A percentile compares a stretch with the other conserved stretches of the same genome.
These are phyloP conservation scores for Mycosphaerella sp. DNA, from an alignment of 2,329 filamentous ascomycete species.

Conservation along the genomic window DNA sequence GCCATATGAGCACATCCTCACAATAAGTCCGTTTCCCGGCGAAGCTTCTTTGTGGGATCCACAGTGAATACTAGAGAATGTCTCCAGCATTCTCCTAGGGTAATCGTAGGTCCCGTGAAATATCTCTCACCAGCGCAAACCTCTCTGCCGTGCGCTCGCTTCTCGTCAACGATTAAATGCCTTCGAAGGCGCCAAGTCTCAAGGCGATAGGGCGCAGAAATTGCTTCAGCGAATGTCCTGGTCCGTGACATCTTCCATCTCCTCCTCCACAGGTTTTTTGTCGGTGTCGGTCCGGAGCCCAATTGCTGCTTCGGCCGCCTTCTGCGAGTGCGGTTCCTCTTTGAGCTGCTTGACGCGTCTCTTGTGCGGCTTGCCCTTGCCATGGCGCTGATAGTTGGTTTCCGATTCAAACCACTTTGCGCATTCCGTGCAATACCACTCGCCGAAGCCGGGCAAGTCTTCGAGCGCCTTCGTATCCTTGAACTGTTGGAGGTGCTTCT, in stretches of 20 bases:
- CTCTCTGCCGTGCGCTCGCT: too few species aligned
- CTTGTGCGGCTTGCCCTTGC: slow-evolving; percentile 88
- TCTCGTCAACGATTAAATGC: too few species aligned
- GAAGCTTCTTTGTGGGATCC: too few species aligned
- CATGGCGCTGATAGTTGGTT: slow-evolving; percentile 66
- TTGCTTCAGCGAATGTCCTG: slow-evolving; percentile 18
- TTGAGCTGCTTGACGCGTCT: slow-evolving; percentile 77
- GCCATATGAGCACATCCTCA: too few species aligned
- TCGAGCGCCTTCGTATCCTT: slow-evolving; percentile 73
- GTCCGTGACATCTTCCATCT: slow-evolving; percentile 27
- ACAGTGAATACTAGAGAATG: too few species aligned
- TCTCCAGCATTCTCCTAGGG: too few species aligned
- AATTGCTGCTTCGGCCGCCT: slow-evolving; percentile 73
- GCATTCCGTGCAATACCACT: slow-evolving; percentile 85
- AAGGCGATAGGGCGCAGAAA: not conserved
- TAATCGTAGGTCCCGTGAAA: too few species aligned
- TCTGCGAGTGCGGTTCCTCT: slow-evolving; percentile 80
- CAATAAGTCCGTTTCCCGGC: too few species aligned
- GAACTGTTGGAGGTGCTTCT: slow-evolving; percentile 73
- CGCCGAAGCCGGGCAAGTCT: slow-evolving; percentile 80
- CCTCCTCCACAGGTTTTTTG: slow-evolving; percentile 27
- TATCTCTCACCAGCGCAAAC: too few species aligned
- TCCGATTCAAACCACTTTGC: slow-evolving; percentile 95
- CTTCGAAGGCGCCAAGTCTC: too few species aligned
- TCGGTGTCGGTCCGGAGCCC: slow-evolving; percentile 68